These are phyloP conservation scores for Exophiala sp. DNA, from an alignment of 2,329 filamentous ascomycete species.

Conservation along the genomic window DNA sequence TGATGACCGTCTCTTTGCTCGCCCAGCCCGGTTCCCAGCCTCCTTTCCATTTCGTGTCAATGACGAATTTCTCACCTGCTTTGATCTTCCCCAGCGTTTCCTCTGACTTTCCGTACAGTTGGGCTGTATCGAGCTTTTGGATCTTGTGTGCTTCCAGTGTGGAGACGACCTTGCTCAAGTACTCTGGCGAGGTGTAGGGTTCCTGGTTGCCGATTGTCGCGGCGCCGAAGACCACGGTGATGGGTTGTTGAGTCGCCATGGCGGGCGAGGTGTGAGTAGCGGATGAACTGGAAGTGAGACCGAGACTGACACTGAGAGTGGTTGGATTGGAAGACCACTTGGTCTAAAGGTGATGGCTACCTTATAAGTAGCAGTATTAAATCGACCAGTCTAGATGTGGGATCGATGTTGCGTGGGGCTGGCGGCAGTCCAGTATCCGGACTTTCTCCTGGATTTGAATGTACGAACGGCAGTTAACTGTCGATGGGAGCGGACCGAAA, in stretches of 20 bases:
- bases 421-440: too few species aligned
- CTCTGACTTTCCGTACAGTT: slow-evolving; percentile 40
- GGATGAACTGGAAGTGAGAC: too few species aligned
- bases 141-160: slow-evolving; percentile 20
- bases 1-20: slow-evolving; percentile 24
- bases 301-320: too few species aligned
- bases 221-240: slow-evolving; percentile 21
- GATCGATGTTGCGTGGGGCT: too few species aligned
- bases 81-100: slow-evolving; percentile 37
- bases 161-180: slow-evolving; percentile 14
- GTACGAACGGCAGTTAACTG: too few species aligned
- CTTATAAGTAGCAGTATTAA: too few species aligned
- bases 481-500: too few species aligned
- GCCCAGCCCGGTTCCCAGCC: slow-evolving; percentile 32
- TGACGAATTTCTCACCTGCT: slow-evolving; percentile 39
- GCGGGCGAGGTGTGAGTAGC: not conserved
- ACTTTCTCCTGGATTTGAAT: too few species aligned
- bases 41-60: slow-evolving; percentile 44
- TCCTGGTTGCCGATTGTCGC: slow-evolving; percentile 17
- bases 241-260: slow-evolving; percentile 14
- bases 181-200: slow-evolving; percentile 8
- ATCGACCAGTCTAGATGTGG: too few species aligned
- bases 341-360: too few species aligned
- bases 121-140: slow-evolving; percentile 25
- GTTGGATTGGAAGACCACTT: too few species aligned